Evolutionary conservation across 2,329 filamentous ascomycete species (phyloP).

Genomic region (Pseudofabraea citricarpa): DNA sequence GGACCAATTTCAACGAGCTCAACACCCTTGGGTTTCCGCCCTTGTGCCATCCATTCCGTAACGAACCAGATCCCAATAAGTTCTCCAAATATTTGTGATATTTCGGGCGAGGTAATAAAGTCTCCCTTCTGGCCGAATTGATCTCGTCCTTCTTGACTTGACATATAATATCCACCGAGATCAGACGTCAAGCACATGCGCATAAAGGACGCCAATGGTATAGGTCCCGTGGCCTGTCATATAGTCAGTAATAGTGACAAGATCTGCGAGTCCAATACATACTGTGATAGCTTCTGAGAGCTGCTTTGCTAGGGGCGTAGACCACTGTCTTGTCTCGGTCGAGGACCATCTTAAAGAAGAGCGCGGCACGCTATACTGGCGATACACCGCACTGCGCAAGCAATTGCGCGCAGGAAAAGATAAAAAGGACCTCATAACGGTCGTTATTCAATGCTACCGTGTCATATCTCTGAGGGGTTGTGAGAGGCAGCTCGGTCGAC

Average conservation of each 20-base stretch:
- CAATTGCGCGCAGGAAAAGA: constrained; percentile 17
- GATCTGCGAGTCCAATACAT: constrained; percentile 19
- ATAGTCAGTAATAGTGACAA: constrained; percentile 13
- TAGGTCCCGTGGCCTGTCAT: constrained; percentile 72
- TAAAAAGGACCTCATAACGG: constrained; percentile 24
- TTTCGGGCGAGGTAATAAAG: constrained; percentile 95
- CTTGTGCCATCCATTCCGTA: constrained; percentile 94
- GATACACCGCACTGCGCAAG: constrained; percentile 14
- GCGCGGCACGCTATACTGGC: constrained; percentile 13
- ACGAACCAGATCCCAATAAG: constrained; percentile 92
- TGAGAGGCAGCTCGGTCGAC: not conserved
- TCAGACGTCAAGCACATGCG: constrained; percentile 95
- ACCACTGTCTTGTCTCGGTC: constrained; percentile 56
- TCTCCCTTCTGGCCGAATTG: constrained; percentile 93
- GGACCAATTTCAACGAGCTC: constrained; percentile 93
- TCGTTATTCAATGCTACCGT: constrained; percentile 6
- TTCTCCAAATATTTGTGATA: constrained; percentile 95
- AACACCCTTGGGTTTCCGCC: constrained; percentile 65
- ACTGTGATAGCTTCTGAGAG: constrained; percentile 84
- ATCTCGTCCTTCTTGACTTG: constrained; percentile 63
- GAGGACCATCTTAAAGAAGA: constrained; percentile 23
- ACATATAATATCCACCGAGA: constrained; percentile 89
- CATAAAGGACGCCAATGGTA: constrained; percentile 94
- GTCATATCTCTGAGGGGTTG: constrained; percentile 7
- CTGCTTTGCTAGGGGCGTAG: constrained; percentile 84